phyloP scores from a whole-genome alignment of 2,329 filamentous ascomycete species.

The Annulohypoxylon truncatum region DNA sequence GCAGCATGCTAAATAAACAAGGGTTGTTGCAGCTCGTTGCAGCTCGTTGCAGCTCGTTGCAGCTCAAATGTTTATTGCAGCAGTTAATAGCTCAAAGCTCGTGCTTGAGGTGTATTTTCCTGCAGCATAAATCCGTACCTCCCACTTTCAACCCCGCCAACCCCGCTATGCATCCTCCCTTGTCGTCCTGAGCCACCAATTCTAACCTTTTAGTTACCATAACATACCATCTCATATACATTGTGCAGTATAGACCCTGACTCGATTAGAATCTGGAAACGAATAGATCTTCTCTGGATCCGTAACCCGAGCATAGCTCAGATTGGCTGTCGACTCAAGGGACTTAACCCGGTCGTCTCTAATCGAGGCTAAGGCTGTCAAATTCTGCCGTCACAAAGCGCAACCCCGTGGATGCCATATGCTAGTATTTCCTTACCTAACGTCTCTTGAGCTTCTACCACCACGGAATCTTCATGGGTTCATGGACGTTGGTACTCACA shows the following conservation, averaged over 20 bases:
- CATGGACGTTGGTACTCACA: neutral
- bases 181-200: conserved; percentile 20
- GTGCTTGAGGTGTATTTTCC: conserved; percentile 37
- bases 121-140: conserved; percentile 9
- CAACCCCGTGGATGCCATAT: conserved; percentile 1
- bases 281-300: conserved; percentile 19
- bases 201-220: neutral
- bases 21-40: conserved; percentile 9
- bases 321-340: conserved; percentile 10
- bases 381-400: conserved; percentile 36
- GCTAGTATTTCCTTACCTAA: neutral
- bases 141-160: conserved; percentile 33
- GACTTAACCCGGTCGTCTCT: neutral
- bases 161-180: conserved; percentile 30
- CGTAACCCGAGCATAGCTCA: conserved; percentile 28
- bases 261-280: conserved; percentile 19
- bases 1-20: conserved; percentile 15
- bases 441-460: neutral
- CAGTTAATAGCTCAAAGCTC: conserved; percentile 38
- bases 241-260: neutral
- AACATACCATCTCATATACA: neutral
- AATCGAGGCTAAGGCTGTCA: neutral
- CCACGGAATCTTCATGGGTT: neutral
- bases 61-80: neutral
- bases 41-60: neutral